Conservation (phyloP, 2,329 filamentous ascomycete species). For the Chaetomiaceae sp. region DNA sequence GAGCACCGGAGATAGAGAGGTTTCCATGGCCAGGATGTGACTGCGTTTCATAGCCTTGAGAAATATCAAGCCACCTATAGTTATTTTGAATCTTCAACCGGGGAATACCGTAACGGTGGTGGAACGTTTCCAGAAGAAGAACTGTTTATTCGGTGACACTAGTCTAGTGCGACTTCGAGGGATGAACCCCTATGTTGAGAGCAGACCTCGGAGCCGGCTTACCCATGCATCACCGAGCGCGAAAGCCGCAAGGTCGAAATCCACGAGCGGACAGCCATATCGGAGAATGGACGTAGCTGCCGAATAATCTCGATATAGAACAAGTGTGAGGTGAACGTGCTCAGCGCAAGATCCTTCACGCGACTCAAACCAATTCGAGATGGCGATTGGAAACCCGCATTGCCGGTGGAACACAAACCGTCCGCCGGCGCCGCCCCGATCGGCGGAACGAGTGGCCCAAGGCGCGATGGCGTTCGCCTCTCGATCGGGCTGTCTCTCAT, state of each 20-base stretch:
- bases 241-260: too few relatives aligned
- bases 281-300: background rate
- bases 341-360: constrained; percentile 7
- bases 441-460: constrained; percentile 18
- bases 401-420: background rate
- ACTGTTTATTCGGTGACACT: too few relatives aligned
- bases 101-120: background rate
- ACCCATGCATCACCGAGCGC: too few relatives aligned
- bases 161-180: too few relatives aligned
- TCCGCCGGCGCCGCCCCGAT: background rate
- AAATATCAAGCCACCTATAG: background rate
- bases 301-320: constrained; percentile 4
- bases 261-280: too few relatives aligned
- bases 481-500: too few relatives aligned
- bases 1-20: too few relatives aligned
- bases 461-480: background rate
- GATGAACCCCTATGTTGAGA: too few relatives aligned
- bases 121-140: background rate
- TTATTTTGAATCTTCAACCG: constrained; percentile 1
- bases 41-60: background rate
- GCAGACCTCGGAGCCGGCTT: too few relatives aligned
- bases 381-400: background rate
- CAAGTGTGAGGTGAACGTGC: background rate
- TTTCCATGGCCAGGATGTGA: too few relatives aligned
- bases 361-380: background rate